Evolutionary conservation across 2,329 filamentous ascomycete species (phyloP), one percentile per base, ranked within the genome.

Genomic region (Beauveria medogensis): DNA sequence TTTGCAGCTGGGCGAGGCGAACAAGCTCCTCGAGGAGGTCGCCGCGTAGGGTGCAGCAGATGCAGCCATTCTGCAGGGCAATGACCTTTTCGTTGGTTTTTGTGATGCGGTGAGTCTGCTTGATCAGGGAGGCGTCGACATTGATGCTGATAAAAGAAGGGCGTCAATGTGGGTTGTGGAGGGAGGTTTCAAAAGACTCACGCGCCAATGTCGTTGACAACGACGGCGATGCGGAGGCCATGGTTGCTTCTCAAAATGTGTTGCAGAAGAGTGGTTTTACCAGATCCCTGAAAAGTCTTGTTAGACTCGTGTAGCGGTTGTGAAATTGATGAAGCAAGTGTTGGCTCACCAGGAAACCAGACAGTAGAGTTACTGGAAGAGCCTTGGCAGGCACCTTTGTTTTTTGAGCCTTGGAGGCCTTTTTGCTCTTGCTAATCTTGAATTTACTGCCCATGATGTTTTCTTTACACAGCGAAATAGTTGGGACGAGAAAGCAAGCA

Each of bases 41-140:
- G 1, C 87, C 87, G 3, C 88, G 83, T 0, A 91, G 77, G 0
- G 87, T 91, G 66, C 88, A 91, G 75, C 88, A 91, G 67, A 91
- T 91, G 65, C 88, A 91, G 10, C 88, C 86, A 63, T 89, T 90
- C 67, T 89, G 85, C 59, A 90, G 78, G 10, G 85, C 82, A 18
- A 89, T 83, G 37, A 89, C 77, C 64, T 88, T 86, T 64, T 88
- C 84, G 44, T 86, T 75, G 0, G 82, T 82, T 64, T 82, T 80
- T 2, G 80, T 82, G 41, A 87, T 72, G 26, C 78, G 79, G 66
- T 85, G 79, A 2, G 73, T 78, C 60, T 82, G 75, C 18, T 80
- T 80, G 50, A 88, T 82, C 0, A 87, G 73, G 5, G 83, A 78
- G 0, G 85, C 85, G 61, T 89, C 85, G 65, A 89, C 82, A 65